Conservation (phyloP, 2,329 filamentous ascomycete species). For the Teratosphaeria nubilosa region DNA sequence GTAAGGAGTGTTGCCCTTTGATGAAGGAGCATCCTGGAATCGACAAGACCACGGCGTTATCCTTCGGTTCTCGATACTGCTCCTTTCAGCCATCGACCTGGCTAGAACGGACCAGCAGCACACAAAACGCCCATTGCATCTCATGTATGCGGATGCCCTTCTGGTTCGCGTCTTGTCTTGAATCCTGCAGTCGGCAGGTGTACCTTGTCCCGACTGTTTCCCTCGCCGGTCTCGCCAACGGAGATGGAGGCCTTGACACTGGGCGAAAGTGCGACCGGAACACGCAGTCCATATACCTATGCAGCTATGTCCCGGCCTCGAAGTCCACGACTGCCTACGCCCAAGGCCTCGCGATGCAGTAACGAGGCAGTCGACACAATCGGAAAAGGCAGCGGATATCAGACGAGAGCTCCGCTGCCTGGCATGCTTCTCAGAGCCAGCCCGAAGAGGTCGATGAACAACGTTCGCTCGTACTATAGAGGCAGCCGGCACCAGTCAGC, state of each 20-base stretch:
- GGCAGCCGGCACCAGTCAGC: conserved; percentile 2
- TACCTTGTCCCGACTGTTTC: background rate
- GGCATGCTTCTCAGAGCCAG: background rate
- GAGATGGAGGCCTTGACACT: background rate
- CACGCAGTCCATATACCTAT: background rate
- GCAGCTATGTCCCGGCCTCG: background rate
- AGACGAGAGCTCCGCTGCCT: background rate
- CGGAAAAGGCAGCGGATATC: background rate
- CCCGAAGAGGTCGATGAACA: conserved; percentile 1
- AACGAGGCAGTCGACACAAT: conserved; percentile 15
- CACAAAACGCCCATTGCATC: background rate
- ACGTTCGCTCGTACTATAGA: conserved; percentile 5
- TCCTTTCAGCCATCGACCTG: background rate
- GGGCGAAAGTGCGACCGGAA: background rate
- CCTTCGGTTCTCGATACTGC: background rate
- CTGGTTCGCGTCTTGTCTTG: background rate
- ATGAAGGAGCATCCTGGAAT: background rate
- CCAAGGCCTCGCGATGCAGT: conserved; percentile 21
- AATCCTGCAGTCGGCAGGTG: background rate
- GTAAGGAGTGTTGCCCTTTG: background rate
- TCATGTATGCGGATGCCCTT: background rate
- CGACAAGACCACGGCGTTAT: background rate
- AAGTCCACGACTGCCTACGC: conserved; percentile 19
- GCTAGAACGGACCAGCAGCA: background rate
- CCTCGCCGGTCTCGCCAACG: background rate